Percentiles rank a stretch among this genome's conserved stretches.
Evolutionary conservation across 805 yeast species (phyloP).

Genomic region (Metschnikowia noctiluminum): DNA sequence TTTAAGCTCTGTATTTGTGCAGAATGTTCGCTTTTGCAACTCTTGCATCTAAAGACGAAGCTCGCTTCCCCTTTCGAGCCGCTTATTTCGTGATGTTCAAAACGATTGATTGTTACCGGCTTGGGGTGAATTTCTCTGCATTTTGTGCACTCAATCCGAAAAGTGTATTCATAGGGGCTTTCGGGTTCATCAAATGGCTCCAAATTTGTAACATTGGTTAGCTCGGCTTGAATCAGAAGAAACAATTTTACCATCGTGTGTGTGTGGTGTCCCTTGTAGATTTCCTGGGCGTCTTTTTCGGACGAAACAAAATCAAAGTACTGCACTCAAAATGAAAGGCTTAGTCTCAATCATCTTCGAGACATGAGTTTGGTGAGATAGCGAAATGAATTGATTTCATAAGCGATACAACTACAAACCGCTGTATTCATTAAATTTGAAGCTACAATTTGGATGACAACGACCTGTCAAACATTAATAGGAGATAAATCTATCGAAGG

Average conservation of each 20-base stretch:
- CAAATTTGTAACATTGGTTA: conserved; percentile 53
- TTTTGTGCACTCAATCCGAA: conserved; percentile 67
- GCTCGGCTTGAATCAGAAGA: conserved; percentile 42
- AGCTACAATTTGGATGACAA: no score
- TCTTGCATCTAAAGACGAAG: conserved; percentile 71
- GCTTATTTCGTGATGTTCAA: conserved; percentile 59
- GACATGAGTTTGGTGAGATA: no score
- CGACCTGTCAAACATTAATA: no score
- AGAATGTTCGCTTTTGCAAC: conserved; percentile 49
- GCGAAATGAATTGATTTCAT: no score
- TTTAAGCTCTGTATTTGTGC: conserved; percentile 33
- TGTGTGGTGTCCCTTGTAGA: not conserved
- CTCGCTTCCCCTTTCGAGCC: conserved; percentile 83
- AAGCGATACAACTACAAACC: no score
- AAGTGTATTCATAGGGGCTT: conserved; percentile 70
- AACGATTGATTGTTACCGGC: conserved; percentile 62
- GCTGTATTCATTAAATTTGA: no score
- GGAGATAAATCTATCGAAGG: no score
- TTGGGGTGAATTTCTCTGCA: conserved; percentile 80
- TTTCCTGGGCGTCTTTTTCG: not conserved
- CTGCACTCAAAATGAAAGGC: not conserved
- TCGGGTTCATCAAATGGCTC: conserved; percentile 57
- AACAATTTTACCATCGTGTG: conserved; percentile 36
- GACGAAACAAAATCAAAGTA: not conserved
- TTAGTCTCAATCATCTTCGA: no score